A percentile compares a stretch with the other conserved stretches of the same genome.
These are phyloP conservation scores for Puccinia horiana DNA, from an alignment of 1,284 basidiomycete genomes.

Conservation along the genomic window DNA sequence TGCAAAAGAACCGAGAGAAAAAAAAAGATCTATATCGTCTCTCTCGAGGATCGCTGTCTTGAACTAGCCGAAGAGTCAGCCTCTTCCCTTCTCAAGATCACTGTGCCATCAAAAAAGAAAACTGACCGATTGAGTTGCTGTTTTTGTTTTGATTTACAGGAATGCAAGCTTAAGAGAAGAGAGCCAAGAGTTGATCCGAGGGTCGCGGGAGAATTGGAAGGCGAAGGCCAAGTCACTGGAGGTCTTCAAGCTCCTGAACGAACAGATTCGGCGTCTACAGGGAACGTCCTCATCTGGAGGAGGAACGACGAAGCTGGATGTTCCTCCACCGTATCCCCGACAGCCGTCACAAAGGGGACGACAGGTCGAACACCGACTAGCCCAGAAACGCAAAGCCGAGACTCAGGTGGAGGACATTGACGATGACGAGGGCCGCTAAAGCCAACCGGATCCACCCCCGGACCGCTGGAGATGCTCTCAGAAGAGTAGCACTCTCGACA, in stretches of 20 bases:
- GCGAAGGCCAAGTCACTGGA: constrained; percentile 26
- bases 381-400: neutral
- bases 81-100: neutral
- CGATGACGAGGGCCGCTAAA: too few species aligned
- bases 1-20: constrained; percentile 6
- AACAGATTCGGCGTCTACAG: neutral
- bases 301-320: neutral
- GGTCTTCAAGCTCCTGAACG: constrained; percentile 1
- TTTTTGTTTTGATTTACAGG: constrained; percentile 7
- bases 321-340: neutral
- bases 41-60: constrained; percentile 41
- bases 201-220: constrained; percentile 48
- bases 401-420: too few species aligned
- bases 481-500: too few species aligned
- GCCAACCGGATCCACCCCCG: too few species aligned
- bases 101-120: neutral
- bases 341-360: neutral
- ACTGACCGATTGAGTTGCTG: neutral
- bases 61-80: constrained; percentile 31
- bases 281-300: neutral
- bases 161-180: constrained; percentile 38
- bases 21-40: constrained; percentile 43
- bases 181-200: constrained; percentile 39
- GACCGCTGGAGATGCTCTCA: too few species aligned
- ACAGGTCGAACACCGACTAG: too few species aligned